phyloP scores from a whole-genome alignment of 768 basidiomycete species.

The Panaeolus cyanescens region DNA sequence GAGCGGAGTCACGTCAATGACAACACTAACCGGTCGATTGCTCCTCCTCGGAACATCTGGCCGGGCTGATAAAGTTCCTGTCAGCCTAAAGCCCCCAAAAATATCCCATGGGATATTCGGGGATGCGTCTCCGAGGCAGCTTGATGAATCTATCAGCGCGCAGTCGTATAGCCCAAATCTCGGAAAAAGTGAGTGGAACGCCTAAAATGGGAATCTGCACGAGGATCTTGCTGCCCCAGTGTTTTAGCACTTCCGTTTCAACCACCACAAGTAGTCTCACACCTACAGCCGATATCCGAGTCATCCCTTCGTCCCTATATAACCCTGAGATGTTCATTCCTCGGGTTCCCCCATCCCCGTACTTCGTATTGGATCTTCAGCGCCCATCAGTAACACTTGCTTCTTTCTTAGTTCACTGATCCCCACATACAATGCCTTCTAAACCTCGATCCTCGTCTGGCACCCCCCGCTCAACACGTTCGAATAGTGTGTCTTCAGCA shows the following conservation, averaged over 20 bases:
- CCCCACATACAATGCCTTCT: conserved; percentile 14
- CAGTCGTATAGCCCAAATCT: background rate
- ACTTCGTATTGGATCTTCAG: background rate
- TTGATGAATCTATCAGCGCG: background rate
- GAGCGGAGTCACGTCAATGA: conserved; percentile 1
- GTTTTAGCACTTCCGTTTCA: background rate
- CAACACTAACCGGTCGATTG: background rate
- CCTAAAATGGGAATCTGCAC: background rate
- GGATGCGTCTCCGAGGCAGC: background rate
- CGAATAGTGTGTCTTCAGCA: conserved; percentile 2
- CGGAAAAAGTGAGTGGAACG: background rate
- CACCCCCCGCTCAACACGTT: background rate
- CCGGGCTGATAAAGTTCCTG: background rate
- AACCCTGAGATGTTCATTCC: background rate
- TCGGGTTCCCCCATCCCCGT: background rate
- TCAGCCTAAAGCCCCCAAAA: background rate
- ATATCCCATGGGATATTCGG: background rate
- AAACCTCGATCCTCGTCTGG: conserved; percentile 16
- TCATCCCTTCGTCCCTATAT: background rate
- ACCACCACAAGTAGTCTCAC: background rate
- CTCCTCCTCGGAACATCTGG: conserved; percentile 1
- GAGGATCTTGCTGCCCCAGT: background rate
- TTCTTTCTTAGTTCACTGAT: background rate
- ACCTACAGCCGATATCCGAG: background rate
- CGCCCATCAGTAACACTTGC: background rate